phyloP scores from a whole-genome alignment of 345 rosid genomes.

The Lepidium didymum region DNA sequence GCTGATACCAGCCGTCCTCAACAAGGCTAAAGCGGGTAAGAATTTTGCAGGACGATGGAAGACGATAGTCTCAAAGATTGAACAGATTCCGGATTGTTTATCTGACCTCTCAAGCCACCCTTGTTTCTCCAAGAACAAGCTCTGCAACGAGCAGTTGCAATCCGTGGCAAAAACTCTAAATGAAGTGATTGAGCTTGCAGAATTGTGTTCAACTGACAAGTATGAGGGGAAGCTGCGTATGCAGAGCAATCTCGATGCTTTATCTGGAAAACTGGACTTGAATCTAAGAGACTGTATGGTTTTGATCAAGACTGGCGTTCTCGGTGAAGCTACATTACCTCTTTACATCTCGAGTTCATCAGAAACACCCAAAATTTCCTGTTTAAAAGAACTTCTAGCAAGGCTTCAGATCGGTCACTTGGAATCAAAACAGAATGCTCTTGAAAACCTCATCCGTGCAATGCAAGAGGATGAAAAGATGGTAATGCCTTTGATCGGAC shows the following conservation, averaged over 20 bases:
- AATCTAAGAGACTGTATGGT: constrained; percentile 77
- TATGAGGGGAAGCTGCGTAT: constrained; percentile 83
- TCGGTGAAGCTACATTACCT: constrained; percentile 76
- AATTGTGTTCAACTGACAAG: constrained; percentile 50
- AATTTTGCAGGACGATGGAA: constrained; percentile 82
- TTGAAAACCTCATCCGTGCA: constrained; percentile 52
- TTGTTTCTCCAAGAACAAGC: constrained; percentile 76
- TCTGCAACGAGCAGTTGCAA: constrained; percentile 84
- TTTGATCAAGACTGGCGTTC: constrained; percentile 85
- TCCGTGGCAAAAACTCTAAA: constrained; percentile 60
- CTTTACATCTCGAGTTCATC: constrained; percentile 37
- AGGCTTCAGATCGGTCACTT: constrained; percentile 91
- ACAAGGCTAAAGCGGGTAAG: constrained; percentile 48
- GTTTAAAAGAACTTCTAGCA: constrained; percentile 63
- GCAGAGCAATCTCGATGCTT: constrained; percentile 89
- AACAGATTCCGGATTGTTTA: constrained; percentile 67
- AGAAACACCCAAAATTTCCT: constrained; percentile 38
- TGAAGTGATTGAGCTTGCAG: constrained; percentile 52
- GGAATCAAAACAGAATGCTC: constrained; percentile 86
- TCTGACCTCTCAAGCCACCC: constrained; percentile 93
- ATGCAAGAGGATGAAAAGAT: constrained; percentile 83
- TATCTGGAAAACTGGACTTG: constrained; percentile 71
- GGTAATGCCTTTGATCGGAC: constrained; percentile 51
- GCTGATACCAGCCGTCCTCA: constrained; percentile 61
- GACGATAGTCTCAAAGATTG: constrained; percentile 61